Conservation (phyloP, 2,329 filamentous ascomycete species). For the Penicillium sp. region DNA sequence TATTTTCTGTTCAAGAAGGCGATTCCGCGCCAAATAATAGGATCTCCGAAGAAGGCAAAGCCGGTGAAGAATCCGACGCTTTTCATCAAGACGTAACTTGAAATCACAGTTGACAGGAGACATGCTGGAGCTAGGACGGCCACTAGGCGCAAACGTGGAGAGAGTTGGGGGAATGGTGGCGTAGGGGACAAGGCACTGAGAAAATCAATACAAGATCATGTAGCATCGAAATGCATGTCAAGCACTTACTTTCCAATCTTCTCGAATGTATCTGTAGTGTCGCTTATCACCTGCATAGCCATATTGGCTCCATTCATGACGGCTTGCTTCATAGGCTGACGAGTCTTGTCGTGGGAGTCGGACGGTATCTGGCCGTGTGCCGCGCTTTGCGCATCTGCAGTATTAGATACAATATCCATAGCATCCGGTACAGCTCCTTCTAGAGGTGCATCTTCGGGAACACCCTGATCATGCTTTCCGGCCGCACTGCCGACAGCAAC, state of each 20-base stretch:
- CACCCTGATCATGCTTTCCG: conserved; percentile 67
- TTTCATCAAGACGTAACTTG: conserved; percentile 60
- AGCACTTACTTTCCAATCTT: conserved; percentile 54
- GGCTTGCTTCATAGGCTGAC: conserved; percentile 67
- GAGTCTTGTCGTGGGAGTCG: conserved; percentile 65
- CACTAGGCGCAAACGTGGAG: conserved; percentile 53
- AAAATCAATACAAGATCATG: conserved; percentile 4
- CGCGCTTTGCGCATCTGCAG: conserved; percentile 52
- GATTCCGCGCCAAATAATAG: conserved; percentile 59
- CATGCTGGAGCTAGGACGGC: conserved; percentile 50
- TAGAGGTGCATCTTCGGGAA: conserved; percentile 49
- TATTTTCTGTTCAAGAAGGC: conserved; percentile 47
- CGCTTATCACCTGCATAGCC: conserved; percentile 61
- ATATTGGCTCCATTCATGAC: conserved; percentile 74
- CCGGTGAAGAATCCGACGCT: conserved; percentile 62
- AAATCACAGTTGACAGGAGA: conserved; percentile 50
- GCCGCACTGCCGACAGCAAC: conserved; percentile 70
- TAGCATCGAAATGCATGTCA: not conserved
- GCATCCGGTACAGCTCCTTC: conserved; percentile 58
- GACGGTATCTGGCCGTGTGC: conserved; percentile 49
- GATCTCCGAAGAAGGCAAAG: conserved; percentile 74
- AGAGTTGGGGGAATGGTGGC: conserved; percentile 54
- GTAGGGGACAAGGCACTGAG: conserved; percentile 57
- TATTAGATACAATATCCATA: conserved; percentile 50
- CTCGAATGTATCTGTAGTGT: conserved; percentile 59